A percentile compares a stretch with the other conserved stretches of the same genome.
Evolutionary conservation across 2,329 filamentous ascomycete genomes (phyloP).

Genomic region (Leptographium procerum): DNA sequence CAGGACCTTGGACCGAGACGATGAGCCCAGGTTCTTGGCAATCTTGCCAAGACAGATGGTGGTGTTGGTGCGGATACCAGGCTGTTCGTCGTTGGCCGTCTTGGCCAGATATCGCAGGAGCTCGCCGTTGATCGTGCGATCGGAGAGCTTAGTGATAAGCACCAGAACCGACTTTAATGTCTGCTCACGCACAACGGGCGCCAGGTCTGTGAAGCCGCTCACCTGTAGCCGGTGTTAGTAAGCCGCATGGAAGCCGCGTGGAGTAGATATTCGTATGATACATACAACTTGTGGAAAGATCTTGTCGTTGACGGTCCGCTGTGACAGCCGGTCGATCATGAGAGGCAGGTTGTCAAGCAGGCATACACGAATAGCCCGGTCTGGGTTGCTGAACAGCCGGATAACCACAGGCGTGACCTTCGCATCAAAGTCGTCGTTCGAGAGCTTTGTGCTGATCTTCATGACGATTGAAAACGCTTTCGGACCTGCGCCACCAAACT

Average conservation of each 20-base stretch:
- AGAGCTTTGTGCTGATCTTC: conserved; percentile 80
- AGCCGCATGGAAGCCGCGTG: not conserved
- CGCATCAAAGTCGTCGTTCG: conserved; percentile 78
- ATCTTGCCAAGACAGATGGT: conserved; percentile 97
- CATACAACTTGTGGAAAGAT: conserved; percentile 87
- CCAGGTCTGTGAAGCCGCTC: conserved; percentile 88
- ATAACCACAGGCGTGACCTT: conserved; percentile 79
- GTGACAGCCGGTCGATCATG: conserved; percentile 84
- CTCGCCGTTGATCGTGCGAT: conserved; percentile 88
- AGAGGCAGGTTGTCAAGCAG: conserved; percentile 76
- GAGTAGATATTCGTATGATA: not conserved
- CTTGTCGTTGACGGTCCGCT: conserved; percentile 87
- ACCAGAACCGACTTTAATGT: conserved; percentile 89
- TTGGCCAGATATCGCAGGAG: conserved; percentile 83
- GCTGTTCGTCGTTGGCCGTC: conserved; percentile 94
- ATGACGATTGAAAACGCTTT: conserved; percentile 82
- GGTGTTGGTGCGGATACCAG: conserved; percentile 93
- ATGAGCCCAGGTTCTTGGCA: conserved; percentile 69
- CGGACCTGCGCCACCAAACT: conserved; percentile 90
- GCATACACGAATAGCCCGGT: conserved; percentile 83
- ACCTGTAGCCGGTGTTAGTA: conserved; percentile 37
- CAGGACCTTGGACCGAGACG: conserved; percentile 78
- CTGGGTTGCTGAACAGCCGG: conserved; percentile 79
- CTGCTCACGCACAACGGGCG: conserved; percentile 86
- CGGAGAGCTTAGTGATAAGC: conserved; percentile 79